Base-by-base conservation (phyloP, 2,329 filamentous ascomycete species). In the Aspergillus amoenus region DNA sequence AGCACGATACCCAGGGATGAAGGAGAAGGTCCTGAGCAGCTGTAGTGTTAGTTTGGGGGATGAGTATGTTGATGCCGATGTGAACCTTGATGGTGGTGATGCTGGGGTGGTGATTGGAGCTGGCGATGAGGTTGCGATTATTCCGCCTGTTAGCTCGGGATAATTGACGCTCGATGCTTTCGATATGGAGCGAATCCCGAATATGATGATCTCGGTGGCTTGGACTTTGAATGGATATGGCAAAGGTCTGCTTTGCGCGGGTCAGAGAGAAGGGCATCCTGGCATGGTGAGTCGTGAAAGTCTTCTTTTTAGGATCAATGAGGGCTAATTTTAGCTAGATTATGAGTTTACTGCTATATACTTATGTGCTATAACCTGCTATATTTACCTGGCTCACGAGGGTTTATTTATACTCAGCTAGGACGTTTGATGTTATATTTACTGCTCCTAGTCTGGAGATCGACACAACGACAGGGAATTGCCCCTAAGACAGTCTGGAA, bases 61-160 rank as follows among this genome's bases (percentile, higher is more conserved):
- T 43, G 76, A 78, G 51, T 79, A 79, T 64, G 75, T 79, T 4
- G 77, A 79, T 64, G 52, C 75, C 24, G 58, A 64, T 21, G 59
- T 79, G 5, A 76, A 79, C 64, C 52, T 76, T 27, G 58, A 64
- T 18, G 59, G 37, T 7, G 65, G 59, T 22, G 61, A 54, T 11
- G 56, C 63, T 8, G 64, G 62, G 27, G 46, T 64, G 9, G 49
- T 74, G 32, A 76, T 79, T 56, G 49, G 62, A 42, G 52, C 60
- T 5, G 76, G 75, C 13, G 71, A 77, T 50, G 78, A 79, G 60
- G 75, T 79, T 53, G 78, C 74, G 15, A 69, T 79, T 58, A 78
- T 79, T 61, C 78, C 78, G 48, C 78, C 78, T 52, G 78, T 79
- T 55, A 79, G 77, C 65, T 79, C 77, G 54, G 77, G 77, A 22